phyloP scores from a whole-genome alignment of 2,329 filamentous ascomycete genomes.

The Scedosporium apiospermum region DNA sequence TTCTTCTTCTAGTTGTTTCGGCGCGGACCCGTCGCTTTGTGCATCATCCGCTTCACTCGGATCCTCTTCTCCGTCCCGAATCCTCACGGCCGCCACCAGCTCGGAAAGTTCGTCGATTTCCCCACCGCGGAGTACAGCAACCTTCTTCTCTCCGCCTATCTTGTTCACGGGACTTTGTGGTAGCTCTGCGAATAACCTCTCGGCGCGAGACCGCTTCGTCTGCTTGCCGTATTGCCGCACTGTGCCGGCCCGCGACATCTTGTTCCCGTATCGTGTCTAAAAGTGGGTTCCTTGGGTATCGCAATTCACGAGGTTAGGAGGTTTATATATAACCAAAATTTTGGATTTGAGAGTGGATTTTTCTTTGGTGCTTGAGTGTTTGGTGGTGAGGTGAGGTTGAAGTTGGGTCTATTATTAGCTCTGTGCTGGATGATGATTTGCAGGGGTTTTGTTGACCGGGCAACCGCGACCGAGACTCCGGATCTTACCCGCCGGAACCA shows the following conservation, averaged over 20 bases:
- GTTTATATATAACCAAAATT: neutral
- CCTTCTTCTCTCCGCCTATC: slow-evolving; percentile 7
- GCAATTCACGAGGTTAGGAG: neutral
- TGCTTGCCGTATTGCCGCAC: slow-evolving; percentile 42
- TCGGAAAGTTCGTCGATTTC: neutral
- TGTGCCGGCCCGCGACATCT: slow-evolving; percentile 35
- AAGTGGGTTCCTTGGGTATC: neutral
- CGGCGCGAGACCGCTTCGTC: slow-evolving; percentile 34
- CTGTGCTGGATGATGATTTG: neutral
- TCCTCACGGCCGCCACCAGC: neutral
- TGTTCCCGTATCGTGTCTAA: slow-evolving; percentile 7
- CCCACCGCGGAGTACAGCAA: neutral
- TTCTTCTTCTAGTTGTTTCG: neutral
- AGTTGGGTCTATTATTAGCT: neutral
- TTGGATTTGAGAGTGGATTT: neutral
- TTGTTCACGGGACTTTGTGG: slow-evolving; percentile 38
- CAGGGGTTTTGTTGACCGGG: neutral
- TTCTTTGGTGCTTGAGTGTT: neutral
- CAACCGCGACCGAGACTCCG: neutral
- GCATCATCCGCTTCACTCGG: neutral
- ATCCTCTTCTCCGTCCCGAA: slow-evolving; percentile 10
- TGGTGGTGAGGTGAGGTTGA: neutral
- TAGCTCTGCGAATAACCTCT: slow-evolving; percentile 41
- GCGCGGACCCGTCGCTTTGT: neutral
- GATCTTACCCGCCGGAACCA: neutral